Conservation (phyloP, 192 early-diverging fungal species). For the Backusella tarrabulga region DNA sequence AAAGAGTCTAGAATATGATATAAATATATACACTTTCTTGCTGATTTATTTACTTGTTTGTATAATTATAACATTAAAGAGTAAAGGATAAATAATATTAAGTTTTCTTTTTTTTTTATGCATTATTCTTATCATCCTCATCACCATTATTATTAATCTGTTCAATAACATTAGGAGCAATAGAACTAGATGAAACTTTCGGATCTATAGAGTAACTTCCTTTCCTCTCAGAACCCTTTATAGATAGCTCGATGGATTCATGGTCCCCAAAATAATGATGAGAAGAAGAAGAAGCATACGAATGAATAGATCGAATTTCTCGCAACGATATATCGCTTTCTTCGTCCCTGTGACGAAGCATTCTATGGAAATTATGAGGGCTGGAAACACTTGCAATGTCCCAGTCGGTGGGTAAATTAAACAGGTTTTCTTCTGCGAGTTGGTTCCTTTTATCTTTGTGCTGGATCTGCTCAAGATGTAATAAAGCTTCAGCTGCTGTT, state of each 20-base stretch:
- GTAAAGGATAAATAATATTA: neutral
- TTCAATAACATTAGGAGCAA: neutral
- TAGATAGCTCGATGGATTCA: neutral
- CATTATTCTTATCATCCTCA: neutral
- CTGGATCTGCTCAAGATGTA: conserved; percentile 25
- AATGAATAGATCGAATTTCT: neutral
- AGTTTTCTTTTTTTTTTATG: neutral
- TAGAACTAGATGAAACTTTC: neutral
- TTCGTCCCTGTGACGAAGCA: neutral
- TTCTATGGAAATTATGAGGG: neutral
- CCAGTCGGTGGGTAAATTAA: neutral
- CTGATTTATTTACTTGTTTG: no score
- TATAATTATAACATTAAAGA: neutral
- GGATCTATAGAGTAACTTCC: neutral
- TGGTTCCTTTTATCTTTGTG: conserved; percentile 21
- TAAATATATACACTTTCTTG: neutral
- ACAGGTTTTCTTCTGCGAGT: neutral
- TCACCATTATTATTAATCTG: neutral
- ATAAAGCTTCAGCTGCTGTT: conserved; percentile 34
- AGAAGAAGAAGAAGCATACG: neutral
- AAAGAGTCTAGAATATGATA: neutral
- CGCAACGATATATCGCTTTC: neutral
- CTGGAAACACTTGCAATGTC: neutral
- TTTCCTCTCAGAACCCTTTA: neutral
- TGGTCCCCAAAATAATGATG: neutral